Evolutionary conservation across 2,329 filamentous ascomycete species (phyloP).

Genomic region (Colletotrichum noveboracense): DNA sequence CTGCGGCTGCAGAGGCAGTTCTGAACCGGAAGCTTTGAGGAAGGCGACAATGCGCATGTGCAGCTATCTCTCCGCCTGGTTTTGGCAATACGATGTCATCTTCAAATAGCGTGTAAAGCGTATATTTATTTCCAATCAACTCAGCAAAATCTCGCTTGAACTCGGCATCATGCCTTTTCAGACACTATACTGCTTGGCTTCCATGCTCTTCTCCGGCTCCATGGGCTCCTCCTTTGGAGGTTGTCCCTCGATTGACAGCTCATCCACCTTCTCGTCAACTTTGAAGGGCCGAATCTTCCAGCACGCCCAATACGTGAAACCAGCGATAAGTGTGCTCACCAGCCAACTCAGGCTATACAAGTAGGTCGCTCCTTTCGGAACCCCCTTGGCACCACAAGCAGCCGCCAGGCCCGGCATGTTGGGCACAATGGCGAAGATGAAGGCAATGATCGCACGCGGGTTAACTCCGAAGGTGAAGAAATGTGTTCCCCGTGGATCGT

Average conservation of each 20-base stretch:
- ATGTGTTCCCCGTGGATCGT: constrained; percentile 49
- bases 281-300: constrained; percentile 2
- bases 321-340: constrained; percentile 19
- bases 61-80: rapidly evolving
- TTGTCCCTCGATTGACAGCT: not conserved
- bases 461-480: constrained; percentile 34
- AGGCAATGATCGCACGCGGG: constrained; percentile 34
- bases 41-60: not conserved
- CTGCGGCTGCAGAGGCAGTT: not conserved
- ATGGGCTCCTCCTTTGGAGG: not conserved
- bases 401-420: constrained; percentile 26
- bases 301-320: constrained; percentile 14
- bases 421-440: constrained; percentile 32
- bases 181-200: not conserved
- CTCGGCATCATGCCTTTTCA: not conserved
- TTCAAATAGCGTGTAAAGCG: not conserved
- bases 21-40: not conserved
- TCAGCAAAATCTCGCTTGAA: rapidly evolving
- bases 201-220: not conserved
- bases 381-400: constrained; percentile 24
- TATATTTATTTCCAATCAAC: rapidly evolving
- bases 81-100: not conserved
- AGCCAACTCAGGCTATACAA: constrained; percentile 29
- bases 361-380: constrained; percentile 16
- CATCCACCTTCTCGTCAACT: not conserved